Conservation (phyloP, 306 rosid species). For the Coriaria nepalensis region DNA sequence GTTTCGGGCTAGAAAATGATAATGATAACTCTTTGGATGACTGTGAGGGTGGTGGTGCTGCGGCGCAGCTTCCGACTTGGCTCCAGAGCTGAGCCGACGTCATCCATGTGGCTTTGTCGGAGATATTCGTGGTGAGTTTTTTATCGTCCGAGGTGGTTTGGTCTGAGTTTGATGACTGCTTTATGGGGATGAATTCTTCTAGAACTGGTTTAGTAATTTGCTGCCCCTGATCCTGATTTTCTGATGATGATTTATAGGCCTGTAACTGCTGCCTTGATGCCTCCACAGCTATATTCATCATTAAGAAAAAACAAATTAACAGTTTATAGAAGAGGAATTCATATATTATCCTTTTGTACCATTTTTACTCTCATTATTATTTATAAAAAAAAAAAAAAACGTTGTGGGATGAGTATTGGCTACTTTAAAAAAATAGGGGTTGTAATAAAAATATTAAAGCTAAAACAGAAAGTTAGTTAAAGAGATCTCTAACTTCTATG, state of each 20-base stretch:
- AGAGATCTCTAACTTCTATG: no score
- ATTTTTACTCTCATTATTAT: not conserved
- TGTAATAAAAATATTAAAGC: no score
- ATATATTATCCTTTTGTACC: no score
- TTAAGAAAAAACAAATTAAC: slow-evolving; percentile 2
- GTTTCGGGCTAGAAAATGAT: slow-evolving; percentile 35
- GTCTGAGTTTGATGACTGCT: slow-evolving; percentile 19
- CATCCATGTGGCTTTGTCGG: slow-evolving; percentile 97
- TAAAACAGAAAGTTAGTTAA: no score
- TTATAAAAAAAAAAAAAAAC: not conserved
- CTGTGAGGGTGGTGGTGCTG: slow-evolving; percentile 30
- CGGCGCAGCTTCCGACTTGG: slow-evolving; percentile 49
- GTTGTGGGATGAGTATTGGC: not conserved
- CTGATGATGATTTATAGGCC: slow-evolving; percentile 21
- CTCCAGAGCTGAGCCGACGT: slow-evolving; percentile 95
- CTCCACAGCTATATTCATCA: slow-evolving; percentile 53
- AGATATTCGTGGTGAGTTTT: slow-evolving; percentile 34
- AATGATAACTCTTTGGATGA: slow-evolving; percentile 30
- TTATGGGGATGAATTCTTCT: slow-evolving; percentile 90
- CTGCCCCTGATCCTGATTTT: slow-evolving; percentile 28
- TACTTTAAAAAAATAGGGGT: no score
- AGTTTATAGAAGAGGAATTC: no score
- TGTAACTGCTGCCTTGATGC: slow-evolving; percentile 72
- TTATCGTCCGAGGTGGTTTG: slow-evolving; percentile 30
- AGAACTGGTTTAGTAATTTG: slow-evolving; percentile 37